Evolutionary conservation across 2,329 filamentous ascomycete genomes (phyloP).

Genomic region (Botrytis squamosa): DNA sequence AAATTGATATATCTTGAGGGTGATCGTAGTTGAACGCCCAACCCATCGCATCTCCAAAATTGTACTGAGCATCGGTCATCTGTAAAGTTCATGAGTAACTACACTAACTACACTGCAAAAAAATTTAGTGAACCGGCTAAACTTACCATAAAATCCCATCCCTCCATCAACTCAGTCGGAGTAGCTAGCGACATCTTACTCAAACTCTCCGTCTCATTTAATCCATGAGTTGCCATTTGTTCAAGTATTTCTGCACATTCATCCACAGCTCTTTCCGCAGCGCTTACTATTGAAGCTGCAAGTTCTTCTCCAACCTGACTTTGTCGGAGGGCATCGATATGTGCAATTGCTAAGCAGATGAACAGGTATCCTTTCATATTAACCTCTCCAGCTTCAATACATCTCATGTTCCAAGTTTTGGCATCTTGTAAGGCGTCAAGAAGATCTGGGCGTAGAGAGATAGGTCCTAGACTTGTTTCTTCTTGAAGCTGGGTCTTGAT

Average conservation of each 20-base stretch:
- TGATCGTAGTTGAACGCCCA: constrained; percentile 28
- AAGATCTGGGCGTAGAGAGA: constrained; percentile 44
- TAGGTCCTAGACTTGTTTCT: constrained; percentile 42
- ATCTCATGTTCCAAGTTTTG: constrained; percentile 40
- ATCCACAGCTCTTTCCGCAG: constrained; percentile 42
- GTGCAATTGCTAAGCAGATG: constrained; percentile 42
- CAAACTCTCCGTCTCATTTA: constrained; percentile 23
- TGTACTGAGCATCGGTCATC: constrained; percentile 38
- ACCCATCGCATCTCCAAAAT: constrained; percentile 29
- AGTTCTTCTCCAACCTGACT: constrained; percentile 42
- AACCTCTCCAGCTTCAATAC: constrained; percentile 46
- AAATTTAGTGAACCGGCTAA: background rate
- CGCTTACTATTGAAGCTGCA: constrained; percentile 39
- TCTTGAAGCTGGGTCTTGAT: constrained; percentile 45
- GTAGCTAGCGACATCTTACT: constrained; percentile 33
- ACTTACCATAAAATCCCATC: constrained; percentile 47
- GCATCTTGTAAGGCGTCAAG: constrained; percentile 45
- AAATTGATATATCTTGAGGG: constrained; percentile 22
- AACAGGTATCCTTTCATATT: constrained; percentile 44
- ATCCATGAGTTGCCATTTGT: constrained; percentile 28
- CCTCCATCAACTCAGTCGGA: constrained; percentile 38
- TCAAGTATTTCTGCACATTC: constrained; percentile 41
- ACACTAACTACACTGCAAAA: background rate
- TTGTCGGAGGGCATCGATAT: constrained; percentile 45
- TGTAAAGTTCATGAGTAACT: constrained; percentile 25